A percentile compares a stretch with the other conserved stretches of the same genome.
Evolutionary conservation across 2,329 filamentous ascomycete genomes (phyloP).

Genomic region (Ascochyta rabiei): DNA sequence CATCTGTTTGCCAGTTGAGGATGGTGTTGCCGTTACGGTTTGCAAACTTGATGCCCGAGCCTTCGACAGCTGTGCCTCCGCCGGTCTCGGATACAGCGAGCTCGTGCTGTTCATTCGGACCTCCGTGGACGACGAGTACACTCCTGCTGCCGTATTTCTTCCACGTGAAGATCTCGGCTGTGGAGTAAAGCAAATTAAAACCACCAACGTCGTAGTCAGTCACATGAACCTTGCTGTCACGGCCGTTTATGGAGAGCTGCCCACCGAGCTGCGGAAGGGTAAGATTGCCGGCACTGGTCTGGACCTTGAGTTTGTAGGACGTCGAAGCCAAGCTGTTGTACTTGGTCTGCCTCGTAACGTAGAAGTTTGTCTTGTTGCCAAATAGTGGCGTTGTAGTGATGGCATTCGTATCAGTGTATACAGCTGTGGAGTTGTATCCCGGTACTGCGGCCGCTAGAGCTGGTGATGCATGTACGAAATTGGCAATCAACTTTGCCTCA

Average conservation of each 20-base stretch:
- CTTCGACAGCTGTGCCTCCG: constrained; percentile 44
- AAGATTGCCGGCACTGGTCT: constrained; percentile 58
- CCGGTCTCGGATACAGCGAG: constrained; percentile 54
- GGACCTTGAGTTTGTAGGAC: constrained; percentile 66
- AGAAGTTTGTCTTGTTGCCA: constrained; percentile 63
- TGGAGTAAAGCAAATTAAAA: constrained; percentile 65
- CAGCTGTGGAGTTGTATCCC: constrained; percentile 25
- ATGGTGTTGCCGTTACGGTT: constrained; percentile 52
- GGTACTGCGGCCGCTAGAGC: constrained; percentile 63
- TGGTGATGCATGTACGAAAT: constrained; percentile 73
- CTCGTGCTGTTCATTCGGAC: constrained; percentile 65
- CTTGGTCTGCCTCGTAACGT: constrained; percentile 66
- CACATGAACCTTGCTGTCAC: constrained; percentile 70
- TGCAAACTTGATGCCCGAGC: constrained; percentile 43
- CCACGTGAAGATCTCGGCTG: constrained; percentile 70
- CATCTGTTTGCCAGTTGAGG: constrained; percentile 60
- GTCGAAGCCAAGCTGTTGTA: constrained; percentile 63
- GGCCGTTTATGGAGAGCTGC: constrained; percentile 60
- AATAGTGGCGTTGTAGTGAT: constrained; percentile 66
- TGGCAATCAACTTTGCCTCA: constrained; percentile 74
- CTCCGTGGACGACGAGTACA: constrained; percentile 67
- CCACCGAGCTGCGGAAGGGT: constrained; percentile 64
- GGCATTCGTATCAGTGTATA: constrained; percentile 42
- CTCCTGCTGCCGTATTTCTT: constrained; percentile 64
- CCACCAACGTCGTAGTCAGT: constrained; percentile 68